Conservation (phyloP, 192 early-diverging fungal genomes). For the Radiomyces spectabilis region DNA sequence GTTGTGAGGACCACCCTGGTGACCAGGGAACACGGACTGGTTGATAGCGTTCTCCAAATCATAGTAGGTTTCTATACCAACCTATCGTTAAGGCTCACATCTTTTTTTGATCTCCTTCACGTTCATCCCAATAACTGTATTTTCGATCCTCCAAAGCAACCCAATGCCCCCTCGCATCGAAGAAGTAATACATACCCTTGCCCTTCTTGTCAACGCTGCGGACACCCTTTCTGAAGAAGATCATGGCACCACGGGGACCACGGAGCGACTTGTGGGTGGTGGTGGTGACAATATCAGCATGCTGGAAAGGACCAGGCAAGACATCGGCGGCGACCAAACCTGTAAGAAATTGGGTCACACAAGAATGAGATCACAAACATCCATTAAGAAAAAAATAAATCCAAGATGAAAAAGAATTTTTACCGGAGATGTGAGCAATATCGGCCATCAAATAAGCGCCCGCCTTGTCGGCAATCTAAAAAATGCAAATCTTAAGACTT, state of each 20-base stretch:
- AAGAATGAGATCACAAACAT: too few relatives aligned
- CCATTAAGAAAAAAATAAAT: too few relatives aligned
- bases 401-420: too few relatives aligned
- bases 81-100: too few relatives aligned
- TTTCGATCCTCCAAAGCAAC: too few relatives aligned
- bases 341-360: slow-evolving; percentile 17
- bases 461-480: slow-evolving; percentile 72
- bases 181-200: too few relatives aligned
- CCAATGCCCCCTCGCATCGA: too few relatives aligned
- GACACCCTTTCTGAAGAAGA: slow-evolving; percentile 96
- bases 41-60: slow-evolving; percentile 95
- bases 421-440: slow-evolving; percentile 93
- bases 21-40: slow-evolving; percentile 95
- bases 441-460: slow-evolving; percentile 93
- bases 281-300: slow-evolving; percentile 96
- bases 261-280: slow-evolving; percentile 98
- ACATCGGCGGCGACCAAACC: slow-evolving; percentile 84
- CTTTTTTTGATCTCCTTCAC: too few relatives aligned
- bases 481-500: slow-evolving; percentile 17
- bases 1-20: slow-evolving; percentile 99
- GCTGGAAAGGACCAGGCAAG: slow-evolving; percentile 83
- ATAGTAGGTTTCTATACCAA: slow-evolving; percentile 60
- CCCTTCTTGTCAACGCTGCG: slow-evolving; percentile 87
- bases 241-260: slow-evolving; percentile 97
- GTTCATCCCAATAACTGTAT: too few relatives aligned